Base-by-base conservation (phyloP, 148 eudicot genomes). In the Pouteria glomerata region DNA sequence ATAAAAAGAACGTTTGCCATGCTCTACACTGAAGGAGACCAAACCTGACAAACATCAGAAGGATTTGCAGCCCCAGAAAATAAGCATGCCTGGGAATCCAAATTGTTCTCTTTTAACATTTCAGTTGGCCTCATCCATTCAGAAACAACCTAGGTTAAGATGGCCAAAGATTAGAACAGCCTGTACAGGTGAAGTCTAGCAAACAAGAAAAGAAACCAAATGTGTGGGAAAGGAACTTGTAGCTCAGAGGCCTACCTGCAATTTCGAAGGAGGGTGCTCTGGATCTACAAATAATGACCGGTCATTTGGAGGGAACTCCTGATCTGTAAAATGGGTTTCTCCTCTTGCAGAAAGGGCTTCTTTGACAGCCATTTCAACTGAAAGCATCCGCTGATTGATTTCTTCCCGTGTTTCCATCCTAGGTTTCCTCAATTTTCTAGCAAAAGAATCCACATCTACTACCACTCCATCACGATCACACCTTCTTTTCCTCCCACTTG, bases 41-140 rank as follows among this genome's bases (percentile, higher is more conserved):
- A 76, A 71, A 95, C 99, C 97, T 96, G 99, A 79, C 99, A 96
- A 82, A 96, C 99, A 84, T 96, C 99, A 75, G 99, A 96, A 66
- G 99, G 94, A 74, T 96, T 92, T 74, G 97, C 86, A 61, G 86
- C 56, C 51, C 96, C 99, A 27, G 96, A 87, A 80, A 92, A 90
- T 76, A 92, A 88, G 85, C 96, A 92, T 60, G 99, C 97, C 30
- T 10, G 78, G 73, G 90, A 79, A 82, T 82, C 89, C 66, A 77
- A 63, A 77, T 85, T 84, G 77, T 80, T 83, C 78, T 87, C 96
- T 63, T 83, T 92, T 65, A 88, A 88, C 56, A 96, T 88, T 64
- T 96, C 94, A 45, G 72, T 73, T 10, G 97, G 96, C 78, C 96
- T 87, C 90, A 85, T 81, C 99, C 99, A 96, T 63, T 88, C 85